These are phyloP conservation scores for Chlorella sorokiniana DNA, from an alignment of 139 green algal species.

Conservation along the genomic window DNA sequence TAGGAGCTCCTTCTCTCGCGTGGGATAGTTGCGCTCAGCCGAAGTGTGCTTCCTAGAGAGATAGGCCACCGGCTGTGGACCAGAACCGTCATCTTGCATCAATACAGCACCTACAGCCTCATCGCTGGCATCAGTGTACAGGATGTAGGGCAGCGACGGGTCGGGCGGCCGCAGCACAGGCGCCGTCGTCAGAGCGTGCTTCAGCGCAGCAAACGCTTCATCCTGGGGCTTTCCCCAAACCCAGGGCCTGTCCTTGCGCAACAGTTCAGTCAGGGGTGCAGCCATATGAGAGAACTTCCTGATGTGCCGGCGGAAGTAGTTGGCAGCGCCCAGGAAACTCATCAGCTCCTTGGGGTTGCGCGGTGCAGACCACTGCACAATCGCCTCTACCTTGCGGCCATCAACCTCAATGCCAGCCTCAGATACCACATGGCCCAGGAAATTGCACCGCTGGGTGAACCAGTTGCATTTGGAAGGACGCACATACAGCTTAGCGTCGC, in stretches of 20 bases:
- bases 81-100: conserved; percentile 1
- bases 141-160: neutral
- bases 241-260: neutral
- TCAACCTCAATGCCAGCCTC: conserved; percentile 36
- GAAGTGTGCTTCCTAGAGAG: conserved; percentile 30
- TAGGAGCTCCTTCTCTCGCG: conserved; percentile 54
- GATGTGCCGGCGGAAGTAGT: conserved; percentile 61
- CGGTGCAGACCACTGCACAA: conserved; percentile 49
- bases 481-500: conserved; percentile 36
- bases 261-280: neutral
- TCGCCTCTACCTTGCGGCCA: conserved; percentile 45
- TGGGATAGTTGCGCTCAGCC: conserved; percentile 54
- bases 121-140: conserved; percentile 44
- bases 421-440: conserved; percentile 42
- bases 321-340: conserved; percentile 60
- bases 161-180: neutral
- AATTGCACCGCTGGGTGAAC: neutral
- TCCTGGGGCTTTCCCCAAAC: neutral
- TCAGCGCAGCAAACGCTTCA: conserved; percentile 25
- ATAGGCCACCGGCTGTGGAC: conserved; percentile 48
- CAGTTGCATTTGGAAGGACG: conserved; percentile 32
- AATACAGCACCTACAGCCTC: conserved; percentile 40
- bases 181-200: neutral
- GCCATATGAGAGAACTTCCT: too few species aligned
- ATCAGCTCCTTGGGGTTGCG: conserved; percentile 33